A percentile compares a stretch with the other conserved stretches of the same genome.
Conservation (phyloP, 495 filamentous ascomycete species). For the Thermochaetoides thermophila region DNA sequence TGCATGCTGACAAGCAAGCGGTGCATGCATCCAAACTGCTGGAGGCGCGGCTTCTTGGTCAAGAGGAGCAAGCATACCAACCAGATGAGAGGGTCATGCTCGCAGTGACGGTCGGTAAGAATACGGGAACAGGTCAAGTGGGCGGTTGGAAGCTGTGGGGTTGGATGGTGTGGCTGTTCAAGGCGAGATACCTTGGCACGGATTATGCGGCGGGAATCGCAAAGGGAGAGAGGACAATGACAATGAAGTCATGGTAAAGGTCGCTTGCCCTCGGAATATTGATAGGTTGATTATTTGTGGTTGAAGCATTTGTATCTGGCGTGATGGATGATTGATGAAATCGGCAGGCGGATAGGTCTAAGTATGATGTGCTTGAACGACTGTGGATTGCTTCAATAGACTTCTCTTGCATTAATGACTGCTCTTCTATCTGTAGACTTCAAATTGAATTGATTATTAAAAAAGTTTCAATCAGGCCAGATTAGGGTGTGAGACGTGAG, state of each 20-base stretch:
- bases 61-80: conserved; percentile 9
- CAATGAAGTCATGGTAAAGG: conserved; percentile 7
- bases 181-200: conserved; percentile 25
- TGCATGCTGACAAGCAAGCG: conserved; percentile 11
- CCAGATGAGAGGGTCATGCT: conserved; percentile 11
- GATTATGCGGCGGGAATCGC: conserved; percentile 9
- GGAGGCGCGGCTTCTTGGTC: conserved; percentile 9
- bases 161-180: conserved; percentile 31
- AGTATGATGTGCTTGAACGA: too few relatives aligned
- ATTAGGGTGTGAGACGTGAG: too few relatives aligned
- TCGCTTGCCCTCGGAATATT: too few relatives aligned
- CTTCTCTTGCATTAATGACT: too few relatives aligned
- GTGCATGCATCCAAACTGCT: conserved; percentile 18
- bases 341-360: too few relatives aligned
- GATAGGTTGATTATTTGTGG: too few relatives aligned
- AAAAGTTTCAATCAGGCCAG: too few relatives aligned
- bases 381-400: too few relatives aligned
- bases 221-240: conserved; percentile 9
- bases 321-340: too few relatives aligned
- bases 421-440: too few relatives aligned
- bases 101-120: conserved; percentile 30
- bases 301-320: too few relatives aligned
- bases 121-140: conserved; percentile 35
- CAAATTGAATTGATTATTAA: too few relatives aligned
- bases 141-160: conserved; percentile 29